Percentiles rank a stretch among this genome's conserved stretches.
These are phyloP conservation scores for Ilex asprella DNA, from an alignment of 257 asterid species.

Conservation along the genomic window DNA sequence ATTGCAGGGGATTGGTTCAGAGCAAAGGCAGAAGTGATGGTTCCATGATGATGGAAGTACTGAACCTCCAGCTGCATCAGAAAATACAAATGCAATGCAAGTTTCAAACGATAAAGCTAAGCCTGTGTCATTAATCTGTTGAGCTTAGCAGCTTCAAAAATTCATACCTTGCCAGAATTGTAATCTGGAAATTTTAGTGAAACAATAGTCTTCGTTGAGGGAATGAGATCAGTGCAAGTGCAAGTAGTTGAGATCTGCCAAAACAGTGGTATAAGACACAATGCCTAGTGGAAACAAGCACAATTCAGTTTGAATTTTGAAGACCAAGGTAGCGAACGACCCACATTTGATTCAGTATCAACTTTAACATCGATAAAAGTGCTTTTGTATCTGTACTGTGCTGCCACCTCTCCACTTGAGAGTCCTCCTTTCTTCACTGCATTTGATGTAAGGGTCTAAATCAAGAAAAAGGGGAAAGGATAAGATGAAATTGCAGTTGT, in stretches of 20 bases:
- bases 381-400: constrained; percentile 57
- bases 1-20: constrained; percentile 54
- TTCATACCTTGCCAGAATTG: constrained; percentile 70
- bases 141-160: constrained; percentile 6
- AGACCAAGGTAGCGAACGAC: constrained; percentile 16
- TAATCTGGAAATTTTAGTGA: constrained; percentile 63
- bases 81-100: constrained; percentile 2
- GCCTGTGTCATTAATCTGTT: not conserved
- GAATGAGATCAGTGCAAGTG: constrained; percentile 41
- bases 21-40: constrained; percentile 63
- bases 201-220: constrained; percentile 71
- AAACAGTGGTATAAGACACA: constrained; percentile 12
- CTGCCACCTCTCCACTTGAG: constrained; percentile 79
- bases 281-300: constrained; percentile 1
- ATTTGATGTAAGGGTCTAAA: constrained; percentile 77
- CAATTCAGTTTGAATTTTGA: not conserved
- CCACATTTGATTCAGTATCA: constrained; percentile 84
- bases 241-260: constrained; percentile 59
- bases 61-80: constrained; percentile 65
- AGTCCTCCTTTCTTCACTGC: constrained; percentile 77
- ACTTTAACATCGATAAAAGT: constrained; percentile 60
- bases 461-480: not conserved
- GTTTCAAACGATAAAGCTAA: constrained; percentile 2
- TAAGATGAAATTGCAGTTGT: too few relatives aligned
- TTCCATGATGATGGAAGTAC: constrained; percentile 79